Base-by-base conservation (phyloP, 2,329 filamentous ascomycete genomes). In the Geosmithia morbida region DNA sequence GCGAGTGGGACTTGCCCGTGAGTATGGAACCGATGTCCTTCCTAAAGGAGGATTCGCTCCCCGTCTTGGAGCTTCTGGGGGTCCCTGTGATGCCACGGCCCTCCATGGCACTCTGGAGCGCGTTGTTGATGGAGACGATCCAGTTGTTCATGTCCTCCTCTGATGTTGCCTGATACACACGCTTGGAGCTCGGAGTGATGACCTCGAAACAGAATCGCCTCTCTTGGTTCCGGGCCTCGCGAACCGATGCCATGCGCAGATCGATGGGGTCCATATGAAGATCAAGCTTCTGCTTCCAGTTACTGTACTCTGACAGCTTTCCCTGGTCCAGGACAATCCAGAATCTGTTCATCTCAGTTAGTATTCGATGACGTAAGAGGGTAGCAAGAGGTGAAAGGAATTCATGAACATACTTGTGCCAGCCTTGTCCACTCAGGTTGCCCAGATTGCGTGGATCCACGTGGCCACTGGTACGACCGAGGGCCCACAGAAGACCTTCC, bases 291-390 rank as follows among this genome's bases (percentile, higher is more conserved):
- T 98, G 87, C 66, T 98, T 98, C 92, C 92, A 98, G 62, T 98
- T 97, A 61, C 89, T 95, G 65, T 98, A 98, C 60, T 98, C 92
- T 1, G 90, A 96, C 16, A 98, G 74, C 61, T 92, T 95, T 20
- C 92, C 92, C 64, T 95, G 89, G 61, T 97, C 94, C 43, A 98
- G 73, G 2, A 98, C 92, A 53, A 98, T 94, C 92, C 92, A 98
- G 66, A 97, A 98, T 60, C 88, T 94, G 43, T 44, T 29, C 7
- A 8, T 37, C 11, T 7, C 33, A 37, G 33, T 37, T 11, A 37
- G 33, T 16, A 13, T 37, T 37, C 33, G 14, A 16, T 37, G 33
- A 13, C 11, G 33, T 7, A 37, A 16, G 13, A 3, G 11, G 33
- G 10, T 18, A n/a, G 6, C 3, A 29, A 20, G 22, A 2, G 16